Base-by-base conservation (phyloP, 371 early-diverging fungal genomes). In the Rhizopus sp. region DNA sequence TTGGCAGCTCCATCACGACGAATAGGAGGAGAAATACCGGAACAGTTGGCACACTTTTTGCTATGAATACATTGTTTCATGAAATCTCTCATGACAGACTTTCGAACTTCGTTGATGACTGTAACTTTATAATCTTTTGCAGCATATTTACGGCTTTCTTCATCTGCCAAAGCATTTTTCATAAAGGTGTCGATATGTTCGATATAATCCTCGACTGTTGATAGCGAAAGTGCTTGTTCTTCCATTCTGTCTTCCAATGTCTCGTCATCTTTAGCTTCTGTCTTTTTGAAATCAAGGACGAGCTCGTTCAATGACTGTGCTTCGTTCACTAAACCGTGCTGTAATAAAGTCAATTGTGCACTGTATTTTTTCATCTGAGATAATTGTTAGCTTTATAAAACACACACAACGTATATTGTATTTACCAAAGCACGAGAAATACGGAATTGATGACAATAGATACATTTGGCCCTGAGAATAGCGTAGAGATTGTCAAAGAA, bases 361-460 rank as follows among this genome's bases (percentile, higher is more conserved):
- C 73, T 68, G 53, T 73, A 80, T 61, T 80, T 64, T 34, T 72
- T 67, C 63, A 73, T 66, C 78, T 75, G 64, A 30, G 40, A 37
- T 32, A 46, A 46, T 17, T 42, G 10, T 7, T 61, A 23, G 10
- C n/a, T 31, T 50, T 17, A 32, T 42, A 6, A 30, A 5, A 4
- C 30, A 13, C 16, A 34, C 6, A n/a, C n/a, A n/a, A n/a, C 7
- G 40, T 4, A 34, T 15, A 15, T 52, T 10, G 5, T 13, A 39
- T 69, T 61, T 85, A 88, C 91, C 69, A 83, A 76, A 33, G 83
- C 72, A 47, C 84, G 80, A 33, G 86, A 81, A 50, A 91, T 75
- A 59, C 93, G 87, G 66, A 99, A 90, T 16, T 82, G 79, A 66
- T 94, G 91, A 78, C 99, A 99, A 63, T 90, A 91, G 31, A 88